phyloP scores from a whole-genome alignment of 2,329 filamentous ascomycete species.

The Emmonsiellopsis sp. region DNA sequence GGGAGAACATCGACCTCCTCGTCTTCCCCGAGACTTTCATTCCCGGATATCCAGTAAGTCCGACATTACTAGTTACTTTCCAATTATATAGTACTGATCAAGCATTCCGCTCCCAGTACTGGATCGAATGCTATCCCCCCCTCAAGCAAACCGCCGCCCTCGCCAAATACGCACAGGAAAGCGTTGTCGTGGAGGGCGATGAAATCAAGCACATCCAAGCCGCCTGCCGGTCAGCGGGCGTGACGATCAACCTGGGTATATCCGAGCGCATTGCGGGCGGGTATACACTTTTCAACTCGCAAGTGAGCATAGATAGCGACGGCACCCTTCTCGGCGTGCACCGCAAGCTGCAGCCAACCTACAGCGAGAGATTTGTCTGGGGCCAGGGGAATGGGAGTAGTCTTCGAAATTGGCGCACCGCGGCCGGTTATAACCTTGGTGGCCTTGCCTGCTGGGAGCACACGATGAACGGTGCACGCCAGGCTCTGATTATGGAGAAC shows the following conservation, averaged over 20 bases:
- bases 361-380: slow-evolving; percentile 26
- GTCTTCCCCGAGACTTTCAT: slow-evolving; percentile 30
- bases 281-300: slow-evolving; percentile 28
- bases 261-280: slow-evolving; percentile 26
- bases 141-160: slow-evolving; percentile 25
- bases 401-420: slow-evolving; percentile 22
- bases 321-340: slow-evolving; percentile 28
- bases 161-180: slow-evolving; percentile 26
- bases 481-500: slow-evolving; percentile 25
- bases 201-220: slow-evolving; percentile 24
- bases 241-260: slow-evolving; percentile 26
- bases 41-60: slow-evolving; percentile 25
- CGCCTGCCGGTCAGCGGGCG: slow-evolving; percentile 22
- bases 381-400: slow-evolving; percentile 26
- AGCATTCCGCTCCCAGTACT: slow-evolving; percentile 15
- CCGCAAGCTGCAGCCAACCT: slow-evolving; percentile 30
- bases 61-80: neutral
- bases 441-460: slow-evolving; percentile 31
- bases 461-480: slow-evolving; percentile 30
- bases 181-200: slow-evolving; percentile 23
- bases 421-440: slow-evolving; percentile 25
- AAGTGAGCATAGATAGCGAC: slow-evolving; percentile 25
- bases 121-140: slow-evolving; percentile 27
- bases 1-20: slow-evolving; percentile 22
- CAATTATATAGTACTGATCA: neutral